Conservation (phyloP, 352 stramenopile species). For the Phytophthora macrochlamydospora region DNA sequence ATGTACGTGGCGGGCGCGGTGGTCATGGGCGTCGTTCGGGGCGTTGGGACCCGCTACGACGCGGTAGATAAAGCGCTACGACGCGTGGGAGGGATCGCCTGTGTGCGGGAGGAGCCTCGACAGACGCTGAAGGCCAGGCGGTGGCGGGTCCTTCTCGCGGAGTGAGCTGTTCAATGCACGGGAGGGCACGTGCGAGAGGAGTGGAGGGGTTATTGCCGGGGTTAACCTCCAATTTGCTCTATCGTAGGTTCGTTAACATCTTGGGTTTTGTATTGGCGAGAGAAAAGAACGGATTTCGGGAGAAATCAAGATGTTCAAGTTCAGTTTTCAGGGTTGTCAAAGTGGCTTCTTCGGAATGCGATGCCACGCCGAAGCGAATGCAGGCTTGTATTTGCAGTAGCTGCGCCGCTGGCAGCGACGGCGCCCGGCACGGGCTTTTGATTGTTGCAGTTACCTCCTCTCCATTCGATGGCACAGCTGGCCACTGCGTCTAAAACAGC, state of each 20-base stretch:
- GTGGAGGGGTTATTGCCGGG: background rate
- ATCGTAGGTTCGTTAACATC: too few relatives aligned
- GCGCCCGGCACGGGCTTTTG: conserved; percentile 8
- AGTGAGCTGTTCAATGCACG: conserved; percentile 18
- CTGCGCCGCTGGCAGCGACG: too few relatives aligned
- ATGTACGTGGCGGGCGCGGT: conserved; percentile 47
- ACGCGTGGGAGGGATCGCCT: background rate
- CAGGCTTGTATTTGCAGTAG: background rate
- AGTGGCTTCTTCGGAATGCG: background rate
- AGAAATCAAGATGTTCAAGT: conserved; percentile 1
- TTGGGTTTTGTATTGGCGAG: background rate
- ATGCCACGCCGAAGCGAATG: background rate
- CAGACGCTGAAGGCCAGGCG: conserved; percentile 5
- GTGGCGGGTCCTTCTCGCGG: conserved; percentile 16
- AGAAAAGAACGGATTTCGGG: background rate
- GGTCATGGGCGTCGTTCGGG: conserved; percentile 30
- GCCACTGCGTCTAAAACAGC: conserved; percentile 41
- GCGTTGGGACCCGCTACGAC: background rate
- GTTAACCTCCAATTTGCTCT: too few relatives aligned
- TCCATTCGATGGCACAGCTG: background rate
- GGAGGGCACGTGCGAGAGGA: conserved; percentile 16
- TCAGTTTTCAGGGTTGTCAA: background rate
- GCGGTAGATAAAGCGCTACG: background rate
- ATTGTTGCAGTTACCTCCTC: conserved; percentile 23
- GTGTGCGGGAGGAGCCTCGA: background rate